Percentiles rank a stretch among this genome's conserved stretches.
Evolutionary conservation across 257 asterid genomes (phyloP).

Genomic region (Jasminum sambac): DNA sequence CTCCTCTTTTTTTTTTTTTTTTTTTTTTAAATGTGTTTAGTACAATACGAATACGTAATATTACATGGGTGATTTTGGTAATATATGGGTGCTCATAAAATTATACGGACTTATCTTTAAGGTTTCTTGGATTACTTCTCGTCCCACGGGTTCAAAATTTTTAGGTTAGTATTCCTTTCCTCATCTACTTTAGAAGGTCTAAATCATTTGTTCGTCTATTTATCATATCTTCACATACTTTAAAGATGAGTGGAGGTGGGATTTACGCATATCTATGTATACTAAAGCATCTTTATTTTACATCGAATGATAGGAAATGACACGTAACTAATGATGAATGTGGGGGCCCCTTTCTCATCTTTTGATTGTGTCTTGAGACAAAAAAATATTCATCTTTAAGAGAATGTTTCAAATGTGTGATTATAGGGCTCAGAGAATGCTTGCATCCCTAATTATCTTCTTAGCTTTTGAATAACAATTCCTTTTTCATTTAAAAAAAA

Average conservation of each 20-base stretch:
- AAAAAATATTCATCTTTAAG: background rate
- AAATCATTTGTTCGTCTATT: constrained; percentile 45
- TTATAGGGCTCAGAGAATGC: constrained; percentile 27
- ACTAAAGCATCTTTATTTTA: constrained; percentile 51
- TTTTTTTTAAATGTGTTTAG: too few species aligned
- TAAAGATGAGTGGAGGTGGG: constrained; percentile 38
- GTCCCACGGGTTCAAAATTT: background rate
- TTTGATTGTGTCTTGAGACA: constrained; percentile 18
- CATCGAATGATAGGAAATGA: constrained; percentile 45
- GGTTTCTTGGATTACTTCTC: background rate
- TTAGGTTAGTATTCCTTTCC: constrained; percentile 31
- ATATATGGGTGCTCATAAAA: too few species aligned
- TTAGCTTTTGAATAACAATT: constrained; percentile 30
- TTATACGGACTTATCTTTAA: too few species aligned
- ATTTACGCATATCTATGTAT: constrained; percentile 31
- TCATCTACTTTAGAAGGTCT: constrained; percentile 44
- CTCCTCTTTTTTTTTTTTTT: too few species aligned
- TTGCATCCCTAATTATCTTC: constrained; percentile 29
- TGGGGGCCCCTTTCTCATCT: constrained; percentile 35
- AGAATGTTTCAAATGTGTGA: constrained; percentile 27
- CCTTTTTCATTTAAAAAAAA: too few species aligned
- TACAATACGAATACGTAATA: too few species aligned
- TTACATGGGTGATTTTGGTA: too few species aligned
- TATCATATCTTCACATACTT: constrained; percentile 26
- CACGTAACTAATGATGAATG: constrained; percentile 51